Evolutionary conservation across 768 basidiomycete genomes (phyloP), one percentile per base, ranked within the genome.

Genomic region (Pleurotus giganteus): DNA sequence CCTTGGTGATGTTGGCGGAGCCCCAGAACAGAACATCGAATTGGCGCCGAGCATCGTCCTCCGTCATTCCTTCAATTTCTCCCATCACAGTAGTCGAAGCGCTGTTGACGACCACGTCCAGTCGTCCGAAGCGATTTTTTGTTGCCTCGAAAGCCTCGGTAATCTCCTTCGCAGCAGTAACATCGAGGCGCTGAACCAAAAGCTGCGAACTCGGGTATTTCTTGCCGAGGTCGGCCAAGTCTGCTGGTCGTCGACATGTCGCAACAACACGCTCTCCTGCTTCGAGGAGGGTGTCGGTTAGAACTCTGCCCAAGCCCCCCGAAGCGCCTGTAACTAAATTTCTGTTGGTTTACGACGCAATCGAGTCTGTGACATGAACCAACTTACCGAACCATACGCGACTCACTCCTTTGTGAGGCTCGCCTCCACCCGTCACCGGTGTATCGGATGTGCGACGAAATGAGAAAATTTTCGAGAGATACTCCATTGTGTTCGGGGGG

Each of bases 21-120:
- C 74, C 77, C 74, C 77, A 78, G 53, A 78, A 80, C 49, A 72
- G 65, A 34, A 72, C 67, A 50, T 78, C 78, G 32, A 79, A 71
- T 15, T 71, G 50, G 5, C 50, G 36, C 12, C 72, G 66, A 0
- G 75, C 76, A 24, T 52, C 64, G 13, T 65, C 63, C 4, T 73
- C 72, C 0, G 67, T 52, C 0, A 65, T 69, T 5, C 58, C 67
- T 55, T 78, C 75, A 11, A 71, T 62, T 60, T 75, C 75, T 21
- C 65, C 65, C 4, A 70, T 24, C 53, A 65, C 66, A 53, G 66
- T 74, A 43, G 64, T 62, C 11, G 72, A 78, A 2, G 78, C 78
- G 49, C 77, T 79, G 58, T 76, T 81, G 23, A 76, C 69, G 8
- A 81, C 76, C 17, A 79, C 62, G 47, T 79, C 78, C 7, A 79